These are phyloP conservation scores for Daldinia childiae DNA, from an alignment of 495 filamentous ascomycete species.

Conservation along the genomic window DNA sequence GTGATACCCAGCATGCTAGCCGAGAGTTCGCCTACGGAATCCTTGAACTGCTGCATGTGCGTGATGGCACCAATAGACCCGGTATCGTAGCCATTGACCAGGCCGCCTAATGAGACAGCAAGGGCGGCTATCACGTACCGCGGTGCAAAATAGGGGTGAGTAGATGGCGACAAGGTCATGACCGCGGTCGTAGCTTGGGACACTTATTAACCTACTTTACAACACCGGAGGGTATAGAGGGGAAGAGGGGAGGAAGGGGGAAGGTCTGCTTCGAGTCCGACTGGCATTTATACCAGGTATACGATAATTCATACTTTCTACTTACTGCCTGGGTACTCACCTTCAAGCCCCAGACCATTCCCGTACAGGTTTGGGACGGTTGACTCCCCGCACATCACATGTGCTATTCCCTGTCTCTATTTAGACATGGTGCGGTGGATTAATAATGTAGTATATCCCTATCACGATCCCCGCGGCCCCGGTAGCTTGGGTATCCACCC, in stretches of 20 bases:
- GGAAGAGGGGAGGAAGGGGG: neutral
- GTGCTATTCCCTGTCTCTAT: neutral
- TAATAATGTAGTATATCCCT: constrained; percentile 5
- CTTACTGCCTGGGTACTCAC: neutral
- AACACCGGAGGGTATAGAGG: neutral
- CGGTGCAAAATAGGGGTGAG: constrained; percentile 29
- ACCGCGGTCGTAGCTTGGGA: neutral
- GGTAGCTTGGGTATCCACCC: constrained; percentile 19
- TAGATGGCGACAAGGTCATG: constrained; percentile 19
- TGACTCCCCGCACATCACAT: constrained; percentile 22
- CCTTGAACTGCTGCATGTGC: constrained; percentile 64
- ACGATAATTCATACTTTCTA: neutral
- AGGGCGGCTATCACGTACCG: constrained; percentile 43
- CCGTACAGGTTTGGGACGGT: constrained; percentile 11
- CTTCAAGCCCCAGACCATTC: constrained; percentile 23
- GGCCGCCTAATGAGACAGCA: constrained; percentile 39
- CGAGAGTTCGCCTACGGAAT: constrained; percentile 62
- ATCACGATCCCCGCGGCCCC: constrained; percentile 30
- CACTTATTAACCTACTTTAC: neutral
- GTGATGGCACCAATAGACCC: constrained; percentile 72
- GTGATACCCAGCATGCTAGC: constrained; percentile 66
- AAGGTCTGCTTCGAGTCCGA: neutral
- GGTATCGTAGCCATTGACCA: constrained; percentile 63
- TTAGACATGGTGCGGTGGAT: neutral
- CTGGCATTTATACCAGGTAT: neutral